Base-by-base conservation (phyloP, 352 stramenopile genomes). In the Phytophthora ramorum region DNA sequence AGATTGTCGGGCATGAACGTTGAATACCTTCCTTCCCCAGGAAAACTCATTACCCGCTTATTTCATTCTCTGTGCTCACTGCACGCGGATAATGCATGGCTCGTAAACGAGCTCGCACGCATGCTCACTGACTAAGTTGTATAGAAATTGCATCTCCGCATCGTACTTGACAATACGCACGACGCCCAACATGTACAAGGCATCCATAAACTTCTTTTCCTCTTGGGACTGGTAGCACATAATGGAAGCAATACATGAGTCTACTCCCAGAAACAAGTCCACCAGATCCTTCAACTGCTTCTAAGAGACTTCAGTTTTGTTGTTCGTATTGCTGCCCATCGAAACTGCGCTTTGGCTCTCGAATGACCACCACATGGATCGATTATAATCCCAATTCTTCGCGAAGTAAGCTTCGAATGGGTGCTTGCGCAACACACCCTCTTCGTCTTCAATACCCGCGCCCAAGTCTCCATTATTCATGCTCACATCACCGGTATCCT, bases 321-420 rank as follows among this genome's bases (percentile, higher is more conserved):
- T 79, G 34, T 79, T 78, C 1, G 71, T 70, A 26, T 75, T 66
- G 57, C 63, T 78, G 0, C 53, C 57, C 4, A 73, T 17, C n/a
- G 51, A 72, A 8, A 58, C 45, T 28, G 44, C 45, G 37, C 65
- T 69, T 16, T 66, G n/a, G 0, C 46, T 52, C 12, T 52, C 37
- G 26, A 61, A 70, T 0, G 60, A 47, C 7, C 61, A 75, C 66
- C 61, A 73, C 41, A 63, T 38, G 2, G 47, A 24, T 1, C 30
- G 13, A 43, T 60, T 73, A 13, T 7, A 35, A 14, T 71, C 51
- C 66, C 56, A 78, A n/a, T 70, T 78, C 19, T 69, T 71, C 0
- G 12, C 30, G 51, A 75, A 67, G 22, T 78, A 73, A 0, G 20
- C 10, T 10, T 69, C 56, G 48, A 79, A 73, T 0, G 34, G 43